Base-by-base conservation (phyloP, 2,329 filamentous ascomycete genomes). In the Calonectria montana region DNA sequence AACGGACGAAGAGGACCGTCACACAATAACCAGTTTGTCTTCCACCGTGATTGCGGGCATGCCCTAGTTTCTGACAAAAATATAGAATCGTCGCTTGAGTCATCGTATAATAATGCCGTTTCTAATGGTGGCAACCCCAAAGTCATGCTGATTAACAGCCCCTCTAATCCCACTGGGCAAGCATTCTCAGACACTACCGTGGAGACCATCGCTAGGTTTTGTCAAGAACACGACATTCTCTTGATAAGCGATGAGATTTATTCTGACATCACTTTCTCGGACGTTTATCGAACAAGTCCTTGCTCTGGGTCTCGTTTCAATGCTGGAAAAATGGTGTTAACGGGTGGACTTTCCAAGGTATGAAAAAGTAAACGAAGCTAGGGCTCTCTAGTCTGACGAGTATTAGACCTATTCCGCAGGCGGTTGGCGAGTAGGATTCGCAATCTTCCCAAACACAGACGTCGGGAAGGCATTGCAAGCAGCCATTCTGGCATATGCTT, bases 401-500 rank as follows among this genome's bases (percentile, higher is more conserved):
- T n/a, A 23, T 7, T 23, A 67, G 65, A 67, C 50, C n/a, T 67
- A 67, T 21, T 67, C 65, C 9, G 65, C 65, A 3, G 65, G 65
- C 23, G 65, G 65, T 10, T 67, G 65, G 65, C 65, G 65, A 2
- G 50, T 67, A 8, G 65, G 50, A 8, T 67, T 37, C 29, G 27
- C 53, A 23, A 31, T 67, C 21, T 59, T 67, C 25, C 50, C 50
- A 35, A 39, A 31, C 4, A 48, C n/a, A 0, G 16, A 45, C 1
- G 45, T 67, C 27, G 65, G 65, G 15, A 59, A 59, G 29, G 29
- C 39, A 23, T 21, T 67, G 4, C 65, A 67, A 25, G 35, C 10
- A n/a, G 29, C 50, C 15, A 39, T 59, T 15, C 15, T 67, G 13
- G 65, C 65, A 12, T 67, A 67, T 35, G 65, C 65, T 4, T 67